A percentile compares a stretch with the other conserved stretches of the same genome.
phyloP scores from a whole-genome alignment of 2,329 filamentous ascomycete genomes.

The Phaeoacremonium minimum region DNA sequence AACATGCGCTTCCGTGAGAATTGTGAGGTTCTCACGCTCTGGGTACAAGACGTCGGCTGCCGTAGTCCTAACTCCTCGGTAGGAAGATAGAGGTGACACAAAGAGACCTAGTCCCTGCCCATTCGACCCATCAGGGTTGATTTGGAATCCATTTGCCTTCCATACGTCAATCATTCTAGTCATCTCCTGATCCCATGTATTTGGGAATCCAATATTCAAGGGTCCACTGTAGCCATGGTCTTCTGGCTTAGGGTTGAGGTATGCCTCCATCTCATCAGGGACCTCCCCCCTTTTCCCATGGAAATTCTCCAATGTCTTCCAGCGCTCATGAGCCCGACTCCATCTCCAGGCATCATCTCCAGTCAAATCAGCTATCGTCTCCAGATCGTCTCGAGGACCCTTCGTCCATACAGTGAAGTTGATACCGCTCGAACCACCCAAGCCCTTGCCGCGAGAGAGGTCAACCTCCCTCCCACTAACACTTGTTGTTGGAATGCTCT shows the following conservation, averaged over 20 bases:
- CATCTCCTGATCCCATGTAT: conserved; percentile 33
- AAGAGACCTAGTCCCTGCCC: conserved; percentile 43
- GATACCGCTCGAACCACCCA: conserved; percentile 32
- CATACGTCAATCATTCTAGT: conserved; percentile 30
- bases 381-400: conserved; percentile 45
- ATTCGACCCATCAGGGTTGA: conserved; percentile 41
- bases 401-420: conserved; percentile 36
- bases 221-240: conserved; percentile 36
- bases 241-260: conserved; percentile 24
- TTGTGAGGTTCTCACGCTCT: conserved; percentile 14
- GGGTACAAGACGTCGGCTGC: conserved; percentile 33
- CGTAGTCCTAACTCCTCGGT: conserved; percentile 33
- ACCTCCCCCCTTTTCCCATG: conserved; percentile 20
- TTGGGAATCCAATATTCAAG: conserved; percentile 31
- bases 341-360: conserved; percentile 45
- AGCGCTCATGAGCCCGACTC: conserved; percentile 37
- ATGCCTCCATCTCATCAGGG: conserved; percentile 23
- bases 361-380: conserved; percentile 43
- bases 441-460: conserved; percentile 30
- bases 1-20: conserved; percentile 1
- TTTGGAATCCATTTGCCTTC: conserved; percentile 30
- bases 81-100: conserved; percentile 31
- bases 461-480: conserved; percentile 25
- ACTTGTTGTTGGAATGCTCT: conserved; percentile 25
- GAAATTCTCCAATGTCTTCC: conserved; percentile 41